Conservation (phyloP, 202 grass and related monocot species). For the Cymbopogon flexuosus region DNA sequence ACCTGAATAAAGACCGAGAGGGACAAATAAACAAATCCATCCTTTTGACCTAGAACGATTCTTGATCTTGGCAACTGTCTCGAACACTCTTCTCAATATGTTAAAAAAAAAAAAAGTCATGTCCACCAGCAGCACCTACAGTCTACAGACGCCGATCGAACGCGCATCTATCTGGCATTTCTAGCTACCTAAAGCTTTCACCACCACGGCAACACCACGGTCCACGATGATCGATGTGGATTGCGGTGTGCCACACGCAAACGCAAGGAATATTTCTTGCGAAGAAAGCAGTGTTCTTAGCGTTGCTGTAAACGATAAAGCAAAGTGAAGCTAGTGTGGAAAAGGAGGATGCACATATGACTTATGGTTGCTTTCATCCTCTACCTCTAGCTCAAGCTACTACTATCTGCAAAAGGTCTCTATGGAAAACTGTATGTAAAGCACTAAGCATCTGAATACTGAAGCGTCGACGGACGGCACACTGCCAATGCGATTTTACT, state of each 20-base stretch:
- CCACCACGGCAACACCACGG: neutral
- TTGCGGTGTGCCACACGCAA: slow-evolving; percentile 9
- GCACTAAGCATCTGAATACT: neutral
- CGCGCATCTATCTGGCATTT: too few species aligned
- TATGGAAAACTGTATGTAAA: neutral
- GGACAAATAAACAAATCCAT: neutral
- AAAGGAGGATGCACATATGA: slow-evolving; percentile 15
- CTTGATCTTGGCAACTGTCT: slow-evolving; percentile 22
- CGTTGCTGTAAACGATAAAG: slow-evolving; percentile 29
- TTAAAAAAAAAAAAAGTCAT: too few species aligned
- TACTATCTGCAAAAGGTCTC: neutral
- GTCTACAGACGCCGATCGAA: too few species aligned
- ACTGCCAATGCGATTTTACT: neutral
- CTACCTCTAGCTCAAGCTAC: neutral
- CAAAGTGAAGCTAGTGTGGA: neutral
- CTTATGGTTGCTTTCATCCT: neutral
- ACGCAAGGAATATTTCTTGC: slow-evolving; percentile 36
- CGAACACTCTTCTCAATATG: neutral
- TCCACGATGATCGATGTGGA: neutral
- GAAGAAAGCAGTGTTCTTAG: neutral
- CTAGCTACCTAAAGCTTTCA: neutral
- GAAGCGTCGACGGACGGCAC: neutral
- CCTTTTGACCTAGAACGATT: neutral
- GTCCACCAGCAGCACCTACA: too few species aligned
- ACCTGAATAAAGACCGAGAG: slow-evolving; percentile 21